Evolutionary conservation across 768 basidiomycete species (phyloP), one percentile per base, ranked within the genome.

Genomic region (Steccherinum ochraceum): DNA sequence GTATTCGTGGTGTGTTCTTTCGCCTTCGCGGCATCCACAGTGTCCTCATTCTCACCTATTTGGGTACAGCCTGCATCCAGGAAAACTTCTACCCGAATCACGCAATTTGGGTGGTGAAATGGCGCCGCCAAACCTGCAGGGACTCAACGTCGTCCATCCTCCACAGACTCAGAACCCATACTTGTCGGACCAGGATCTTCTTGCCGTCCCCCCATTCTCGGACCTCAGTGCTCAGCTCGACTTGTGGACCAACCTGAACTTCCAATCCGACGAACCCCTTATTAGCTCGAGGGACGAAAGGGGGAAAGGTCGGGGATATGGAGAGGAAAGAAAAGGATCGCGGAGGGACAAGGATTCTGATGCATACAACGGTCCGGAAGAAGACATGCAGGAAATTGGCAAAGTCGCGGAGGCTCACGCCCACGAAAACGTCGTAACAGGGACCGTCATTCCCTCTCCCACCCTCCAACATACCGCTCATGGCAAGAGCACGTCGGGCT

Each of bases 181-280:
- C 16, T 49, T 63, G 40, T 56, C 61, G 5, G 67, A 72, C 54
- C 78, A 80, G 62, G 83, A 87, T 53, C 72, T 88, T 21, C 76
- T 89, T 53, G 68, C 79, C 0, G 72, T 80, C 0, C 78, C 79
- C 21, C 71, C 83, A 0, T 87, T 81, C 62, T 83, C 85, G 11
- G 89, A 92, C 68, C 74, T 91, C 49, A 74, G 75, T 18, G 83
- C 87, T 0, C 87, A 88, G 64, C 81, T 89, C 48, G 84, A 86
- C 64, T 72, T 93, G 49, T 93, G 91, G 91, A 86, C 87, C 12
- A 83, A 88, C 66, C 74, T 92, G 50, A 68, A 81, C 5, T 93
- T 93, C 62, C 82, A 89, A 52, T 80, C 80, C 0, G 87, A 89
- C 60, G 89, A 90, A 43, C 73, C 76, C 18, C 69, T 80, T n/a